phyloP scores from a whole-genome alignment of 306 rosid genomes.

The Ziziphus jujuba region DNA sequence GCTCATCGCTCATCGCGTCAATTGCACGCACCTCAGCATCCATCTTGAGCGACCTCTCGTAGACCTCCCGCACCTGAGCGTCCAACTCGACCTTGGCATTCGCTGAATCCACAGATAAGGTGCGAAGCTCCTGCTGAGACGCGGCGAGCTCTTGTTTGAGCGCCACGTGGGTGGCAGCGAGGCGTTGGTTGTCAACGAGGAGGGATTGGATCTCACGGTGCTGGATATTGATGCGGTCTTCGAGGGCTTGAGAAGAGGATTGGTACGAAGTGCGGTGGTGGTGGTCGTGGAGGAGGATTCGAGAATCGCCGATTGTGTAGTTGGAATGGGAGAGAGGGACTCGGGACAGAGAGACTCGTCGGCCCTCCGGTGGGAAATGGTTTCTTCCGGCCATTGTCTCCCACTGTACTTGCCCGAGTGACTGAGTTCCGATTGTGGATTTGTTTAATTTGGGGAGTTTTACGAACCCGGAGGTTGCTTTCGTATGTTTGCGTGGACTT shows the following conservation, averaged over 20 bases:
- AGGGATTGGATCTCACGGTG: conserved; percentile 77
- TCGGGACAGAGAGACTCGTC: neutral
- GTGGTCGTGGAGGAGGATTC: conserved; percentile 30
- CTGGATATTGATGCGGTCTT: conserved; percentile 57
- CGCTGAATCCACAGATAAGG: conserved; percentile 46
- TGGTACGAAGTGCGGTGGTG: conserved; percentile 32
- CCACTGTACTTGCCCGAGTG: too few species aligned
- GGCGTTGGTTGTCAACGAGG: conserved; percentile 76
- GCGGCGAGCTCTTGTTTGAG: conserved; percentile 78
- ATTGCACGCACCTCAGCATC: conserved; percentile 68
- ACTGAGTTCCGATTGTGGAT: too few species aligned
- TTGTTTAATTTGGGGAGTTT: too few species aligned
- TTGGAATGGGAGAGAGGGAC: conserved; percentile 23
- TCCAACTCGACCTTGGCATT: conserved; percentile 63
- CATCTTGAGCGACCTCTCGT: conserved; percentile 65
- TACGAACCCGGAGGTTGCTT: too few species aligned
- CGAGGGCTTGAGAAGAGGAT: conserved; percentile 41
- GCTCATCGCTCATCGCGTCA: conserved; percentile 54
- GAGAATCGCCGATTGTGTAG: conserved; percentile 29
- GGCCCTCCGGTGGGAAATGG: conserved; percentile 18
- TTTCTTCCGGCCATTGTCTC: conserved; percentile 43
- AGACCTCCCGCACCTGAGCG: conserved; percentile 64
- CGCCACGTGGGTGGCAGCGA: conserved; percentile 77
- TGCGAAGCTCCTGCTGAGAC: conserved; percentile 61
- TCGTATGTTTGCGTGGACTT: too few species aligned